Evolutionary conservation across 345 rosid genomes (phyloP).

Genomic region (Viola odorata): DNA sequence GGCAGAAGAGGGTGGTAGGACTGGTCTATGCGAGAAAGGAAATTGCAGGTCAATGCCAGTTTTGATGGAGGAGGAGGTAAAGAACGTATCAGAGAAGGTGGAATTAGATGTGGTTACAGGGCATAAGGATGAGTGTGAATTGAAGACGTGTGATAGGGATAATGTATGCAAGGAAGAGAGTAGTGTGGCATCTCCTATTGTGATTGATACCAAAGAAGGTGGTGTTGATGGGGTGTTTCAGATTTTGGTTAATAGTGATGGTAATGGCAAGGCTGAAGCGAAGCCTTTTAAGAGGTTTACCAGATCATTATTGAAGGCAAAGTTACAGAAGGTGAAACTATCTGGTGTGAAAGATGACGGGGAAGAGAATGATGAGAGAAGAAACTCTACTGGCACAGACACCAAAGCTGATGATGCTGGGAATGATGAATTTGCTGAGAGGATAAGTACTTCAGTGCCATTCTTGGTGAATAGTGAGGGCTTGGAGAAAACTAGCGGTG

Average conservation of each 20-base stretch:
- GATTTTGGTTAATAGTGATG: conserved; percentile 2
- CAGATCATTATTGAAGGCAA: conserved; percentile 24
- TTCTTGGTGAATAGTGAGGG: conserved; percentile 3
- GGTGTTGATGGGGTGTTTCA: neutral
- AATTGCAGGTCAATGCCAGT: conserved; percentile 9
- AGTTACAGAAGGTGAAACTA: conserved; percentile 2
- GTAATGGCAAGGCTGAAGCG: conserved; percentile 1
- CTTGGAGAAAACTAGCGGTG: conserved; percentile 2
- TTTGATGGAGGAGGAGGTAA: conserved; percentile 7
- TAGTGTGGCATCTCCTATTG: neutral
- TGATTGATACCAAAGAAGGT: conserved; percentile 9
- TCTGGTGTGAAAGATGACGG: neutral
- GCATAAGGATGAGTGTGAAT: conserved; percentile 1
- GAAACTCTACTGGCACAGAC: neutral
- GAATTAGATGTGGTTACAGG: neutral
- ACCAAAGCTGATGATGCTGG: conserved; percentile 2
- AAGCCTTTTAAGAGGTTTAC: conserved; percentile 29
- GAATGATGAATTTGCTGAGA: conserved; percentile 4
- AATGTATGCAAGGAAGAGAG: conserved; percentile 8
- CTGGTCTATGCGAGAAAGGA: conserved; percentile 22
- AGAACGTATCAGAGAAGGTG: neutral
- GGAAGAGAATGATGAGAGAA: neutral
- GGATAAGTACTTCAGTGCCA: conserved; percentile 5
- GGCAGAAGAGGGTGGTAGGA: conserved; percentile 3
- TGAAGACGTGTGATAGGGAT: conserved; percentile 1